Conservation (phyloP, 495 filamentous ascomycete species). For the Xeromyces bisporus region DNA sequence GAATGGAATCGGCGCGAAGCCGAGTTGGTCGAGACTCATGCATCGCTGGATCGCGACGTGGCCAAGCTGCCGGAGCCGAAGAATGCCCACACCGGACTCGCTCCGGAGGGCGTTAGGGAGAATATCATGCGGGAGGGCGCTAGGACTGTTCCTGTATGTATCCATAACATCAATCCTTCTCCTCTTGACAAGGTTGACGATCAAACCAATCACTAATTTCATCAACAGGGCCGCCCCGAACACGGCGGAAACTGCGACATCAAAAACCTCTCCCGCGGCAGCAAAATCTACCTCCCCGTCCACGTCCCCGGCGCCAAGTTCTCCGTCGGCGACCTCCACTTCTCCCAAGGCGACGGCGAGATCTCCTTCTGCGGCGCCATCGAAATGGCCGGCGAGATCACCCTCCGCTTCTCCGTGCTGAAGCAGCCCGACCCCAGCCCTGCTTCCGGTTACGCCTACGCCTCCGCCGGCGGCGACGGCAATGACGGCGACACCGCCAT, state of each 20-base stretch:
- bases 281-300: constrained; percentile 79
- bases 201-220: background rate
- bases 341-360: constrained; percentile 82
- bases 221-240: constrained; percentile 29
- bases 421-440: too few species aligned
- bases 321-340: constrained; percentile 82
- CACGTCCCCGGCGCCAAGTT: constrained; percentile 81
- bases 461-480: too few species aligned
- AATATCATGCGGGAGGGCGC: constrained; percentile 81
- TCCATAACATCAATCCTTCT: background rate
- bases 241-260: constrained; percentile 65
- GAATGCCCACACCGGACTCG: constrained; percentile 57
- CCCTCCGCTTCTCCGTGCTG: constrained; percentile 77
- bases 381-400: constrained; percentile 91
- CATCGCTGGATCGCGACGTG: constrained; percentile 51
- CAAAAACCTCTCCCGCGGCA: constrained; percentile 75
- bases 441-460: too few species aligned
- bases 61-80: constrained; percentile 59
- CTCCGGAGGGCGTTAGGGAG: constrained; percentile 40
- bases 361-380: constrained; percentile 95
- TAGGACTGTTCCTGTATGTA: constrained; percentile 57
- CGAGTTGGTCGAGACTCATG: constrained; percentile 53
- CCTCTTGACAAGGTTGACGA: too few species aligned
- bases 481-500: too few species aligned
- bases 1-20: constrained; percentile 71